phyloP scores from a whole-genome alignment of 495 filamentous ascomycete genomes.

The Bryoglossum gracile region DNA sequence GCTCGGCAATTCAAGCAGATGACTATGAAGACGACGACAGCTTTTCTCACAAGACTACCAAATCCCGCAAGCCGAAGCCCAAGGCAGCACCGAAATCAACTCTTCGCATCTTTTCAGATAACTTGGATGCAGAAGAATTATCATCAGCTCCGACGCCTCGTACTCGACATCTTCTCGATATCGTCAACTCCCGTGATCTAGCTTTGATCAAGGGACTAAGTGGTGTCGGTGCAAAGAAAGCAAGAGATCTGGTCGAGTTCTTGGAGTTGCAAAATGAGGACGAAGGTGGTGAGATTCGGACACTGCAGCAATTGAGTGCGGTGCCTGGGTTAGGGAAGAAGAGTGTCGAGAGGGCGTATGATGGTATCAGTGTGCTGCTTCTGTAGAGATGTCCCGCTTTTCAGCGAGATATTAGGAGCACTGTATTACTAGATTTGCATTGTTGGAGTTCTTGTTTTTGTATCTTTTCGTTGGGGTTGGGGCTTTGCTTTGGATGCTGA shows the following conservation, averaged over 20 bases:
- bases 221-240: slow-evolving; percentile 58
- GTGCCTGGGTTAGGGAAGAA: slow-evolving; percentile 54
- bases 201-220: slow-evolving; percentile 65
- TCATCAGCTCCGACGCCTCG: slow-evolving; percentile 50
- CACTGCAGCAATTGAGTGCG: slow-evolving; percentile 43
- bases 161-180: slow-evolving; percentile 62
- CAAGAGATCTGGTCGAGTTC: slow-evolving; percentile 53
- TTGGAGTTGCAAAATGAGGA: slow-evolving; percentile 42
- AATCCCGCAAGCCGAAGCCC: slow-evolving; percentile 19
- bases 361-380: slow-evolving; percentile 20
- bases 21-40: slow-evolving; percentile 43
- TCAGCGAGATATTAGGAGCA: neutral
- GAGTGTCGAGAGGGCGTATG: slow-evolving; percentile 48
- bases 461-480: neutral
- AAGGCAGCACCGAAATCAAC: slow-evolving; percentile 19
- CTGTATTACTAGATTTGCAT: neutral
- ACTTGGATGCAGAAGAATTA: slow-evolving; percentile 9
- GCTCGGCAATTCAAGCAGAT: slow-evolving; percentile 30
- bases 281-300: slow-evolving; percentile 35
- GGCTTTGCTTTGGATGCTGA: no score
- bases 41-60: slow-evolving; percentile 28
- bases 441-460: neutral
- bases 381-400: neutral
- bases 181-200: slow-evolving; percentile 82
- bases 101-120: slow-evolving; percentile 20